These are phyloP conservation scores for Pascua guehoae DNA, from an alignment of 1,284 basidiomycete species.

Conservation along the genomic window DNA sequence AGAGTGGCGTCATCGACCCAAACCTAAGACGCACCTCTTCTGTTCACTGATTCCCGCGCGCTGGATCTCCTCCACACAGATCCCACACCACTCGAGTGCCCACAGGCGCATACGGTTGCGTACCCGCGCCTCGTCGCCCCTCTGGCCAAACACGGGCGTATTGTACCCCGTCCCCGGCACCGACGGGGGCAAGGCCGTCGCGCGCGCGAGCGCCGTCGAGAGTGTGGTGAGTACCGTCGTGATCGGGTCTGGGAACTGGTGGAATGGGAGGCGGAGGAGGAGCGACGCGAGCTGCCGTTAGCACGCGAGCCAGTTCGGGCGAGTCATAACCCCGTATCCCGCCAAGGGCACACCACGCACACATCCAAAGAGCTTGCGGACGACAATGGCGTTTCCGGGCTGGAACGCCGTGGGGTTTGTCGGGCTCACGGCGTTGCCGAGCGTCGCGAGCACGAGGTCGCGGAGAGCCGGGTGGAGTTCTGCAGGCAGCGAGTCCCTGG, in stretches of 20 bases:
- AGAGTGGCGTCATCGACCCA: neutral
- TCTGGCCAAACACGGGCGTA: slow-evolving; percentile 51
- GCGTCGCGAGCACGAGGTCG: slow-evolving; percentile 37
- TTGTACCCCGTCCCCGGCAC: slow-evolving; percentile 36
- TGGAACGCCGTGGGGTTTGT: slow-evolving; percentile 32
- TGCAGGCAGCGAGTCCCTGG: slow-evolving; percentile 45
- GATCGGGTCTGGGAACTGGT: slow-evolving; percentile 38
- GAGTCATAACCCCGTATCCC: neutral
- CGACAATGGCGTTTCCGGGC: slow-evolving; percentile 56
- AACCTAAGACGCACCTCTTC: slow-evolving; percentile 59
- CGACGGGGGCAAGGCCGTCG: slow-evolving; percentile 33
- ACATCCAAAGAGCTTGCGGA: slow-evolving; percentile 79
- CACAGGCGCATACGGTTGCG: slow-evolving; percentile 32
- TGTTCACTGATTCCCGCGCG: slow-evolving; percentile 69
- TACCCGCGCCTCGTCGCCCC: slow-evolving; percentile 17
- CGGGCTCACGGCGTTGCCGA: slow-evolving; percentile 37
- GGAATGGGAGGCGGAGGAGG: slow-evolving; percentile 39
- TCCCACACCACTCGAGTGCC: slow-evolving; percentile 72
- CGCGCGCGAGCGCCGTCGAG: slow-evolving; percentile 27
- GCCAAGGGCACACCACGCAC: slow-evolving; percentile 53
- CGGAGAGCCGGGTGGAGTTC: slow-evolving; percentile 42
- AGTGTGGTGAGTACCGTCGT: slow-evolving; percentile 38
- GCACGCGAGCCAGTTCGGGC: too few relatives aligned
- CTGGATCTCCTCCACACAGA: slow-evolving; percentile 73
- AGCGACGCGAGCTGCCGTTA: slow-evolving; percentile 39